These are phyloP conservation scores for Crithidia brevicula DNA, from an alignment of 208 protist species.

Conservation along the genomic window DNA sequence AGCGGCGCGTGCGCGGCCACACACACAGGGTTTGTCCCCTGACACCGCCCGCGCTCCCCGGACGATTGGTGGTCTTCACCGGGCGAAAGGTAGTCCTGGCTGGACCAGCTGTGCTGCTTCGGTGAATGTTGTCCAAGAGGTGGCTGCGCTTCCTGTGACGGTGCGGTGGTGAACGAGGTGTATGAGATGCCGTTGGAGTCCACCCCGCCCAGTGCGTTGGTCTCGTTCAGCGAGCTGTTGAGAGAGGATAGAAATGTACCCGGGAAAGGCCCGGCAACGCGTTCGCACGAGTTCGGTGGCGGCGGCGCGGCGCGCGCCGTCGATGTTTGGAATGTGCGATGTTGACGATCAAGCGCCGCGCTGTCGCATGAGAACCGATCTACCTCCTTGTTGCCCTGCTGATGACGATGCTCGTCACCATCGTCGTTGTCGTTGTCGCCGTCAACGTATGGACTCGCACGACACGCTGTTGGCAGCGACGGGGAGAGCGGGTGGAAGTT, in stretches of 20 bases:
- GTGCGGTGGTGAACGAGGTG: constrained; percentile 9
- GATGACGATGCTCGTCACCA: background rate
- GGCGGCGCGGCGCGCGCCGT: background rate
- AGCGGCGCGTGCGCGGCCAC: background rate
- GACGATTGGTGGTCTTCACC: background rate
- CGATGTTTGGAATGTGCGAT: background rate
- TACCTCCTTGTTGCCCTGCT: too few species aligned
- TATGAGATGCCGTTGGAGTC: constrained; percentile 19
- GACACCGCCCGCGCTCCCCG: background rate
- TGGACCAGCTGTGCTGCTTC: background rate
- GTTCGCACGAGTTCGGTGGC: background rate
- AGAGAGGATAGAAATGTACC: background rate
- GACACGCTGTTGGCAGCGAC: constrained; percentile 3
- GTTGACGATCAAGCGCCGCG: too few species aligned
- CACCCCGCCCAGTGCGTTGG: background rate
- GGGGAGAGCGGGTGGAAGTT: constrained; percentile 18
- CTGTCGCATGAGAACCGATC: too few species aligned
- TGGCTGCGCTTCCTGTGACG: background rate
- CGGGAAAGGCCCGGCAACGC: background rate
- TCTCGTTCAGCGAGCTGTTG: constrained; percentile 7
- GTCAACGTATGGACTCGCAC: too few species aligned
- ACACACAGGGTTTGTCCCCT: background rate
- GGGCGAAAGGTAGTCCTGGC: background rate
- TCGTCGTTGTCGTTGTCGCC: background rate
- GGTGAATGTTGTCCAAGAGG: background rate